A percentile compares a stretch with the other conserved stretches of the same genome.
Conservation (phyloP, 768 basidiomycete genomes). For the Termitomyces sp. region DNA sequence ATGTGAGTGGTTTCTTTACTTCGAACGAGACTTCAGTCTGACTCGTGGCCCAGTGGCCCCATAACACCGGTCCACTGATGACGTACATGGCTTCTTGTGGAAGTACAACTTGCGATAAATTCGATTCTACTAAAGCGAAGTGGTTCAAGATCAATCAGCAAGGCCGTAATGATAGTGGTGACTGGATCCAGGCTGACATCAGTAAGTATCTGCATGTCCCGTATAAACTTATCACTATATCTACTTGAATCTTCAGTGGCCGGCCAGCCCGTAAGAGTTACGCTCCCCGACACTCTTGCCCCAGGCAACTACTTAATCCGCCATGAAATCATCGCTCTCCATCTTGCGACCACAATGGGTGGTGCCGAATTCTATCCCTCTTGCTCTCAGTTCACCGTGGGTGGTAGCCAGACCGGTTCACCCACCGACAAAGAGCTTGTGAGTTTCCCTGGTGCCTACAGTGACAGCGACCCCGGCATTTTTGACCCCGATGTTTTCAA, state of each 20-base stretch:
- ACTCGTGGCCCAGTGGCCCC: slow-evolving; percentile 31
- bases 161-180: slow-evolving; percentile 29
- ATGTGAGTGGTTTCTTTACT: slow-evolving; percentile 21
- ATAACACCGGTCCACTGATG: slow-evolving; percentile 64
- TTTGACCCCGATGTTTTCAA: slow-evolving; percentile 44
- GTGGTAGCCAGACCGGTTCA: slow-evolving; percentile 45
- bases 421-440: slow-evolving; percentile 49
- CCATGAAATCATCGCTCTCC: slow-evolving; percentile 79
- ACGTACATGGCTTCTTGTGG: slow-evolving; percentile 72
- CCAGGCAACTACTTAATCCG: slow-evolving; percentile 73
- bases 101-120: slow-evolving; percentile 49
- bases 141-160: slow-evolving; percentile 73
- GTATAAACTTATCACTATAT: neutral
- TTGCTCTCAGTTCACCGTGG: slow-evolving; percentile 54
- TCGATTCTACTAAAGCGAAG: slow-evolving; percentile 49
- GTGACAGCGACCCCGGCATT: slow-evolving; percentile 66
- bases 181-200: slow-evolving; percentile 52
- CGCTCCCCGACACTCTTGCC: slow-evolving; percentile 46
- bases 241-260: slow-evolving; percentile 23
- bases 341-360: slow-evolving; percentile 45
- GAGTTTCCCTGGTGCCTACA: slow-evolving; percentile 69
- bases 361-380: slow-evolving; percentile 81
- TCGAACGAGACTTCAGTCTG: neutral
- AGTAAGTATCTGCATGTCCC: slow-evolving; percentile 31
- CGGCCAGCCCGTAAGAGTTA: slow-evolving; percentile 34